These are phyloP conservation scores for Dactylellina leptospora DNA, from an alignment of 2,329 filamentous ascomycete species.

Conservation along the genomic window DNA sequence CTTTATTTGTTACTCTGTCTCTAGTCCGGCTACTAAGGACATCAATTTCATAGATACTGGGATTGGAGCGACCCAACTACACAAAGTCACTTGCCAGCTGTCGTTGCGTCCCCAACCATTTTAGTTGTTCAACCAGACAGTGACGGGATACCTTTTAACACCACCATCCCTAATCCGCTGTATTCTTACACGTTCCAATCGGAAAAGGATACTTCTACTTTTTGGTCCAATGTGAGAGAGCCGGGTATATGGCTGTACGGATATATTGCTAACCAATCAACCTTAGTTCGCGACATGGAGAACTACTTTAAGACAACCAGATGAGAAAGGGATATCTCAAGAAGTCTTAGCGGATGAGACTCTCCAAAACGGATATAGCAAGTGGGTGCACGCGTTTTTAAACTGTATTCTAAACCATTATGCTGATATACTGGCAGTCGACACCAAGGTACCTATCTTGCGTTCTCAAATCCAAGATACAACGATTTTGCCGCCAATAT, in stretches of 20 bases:
- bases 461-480: conserved; percentile 54
- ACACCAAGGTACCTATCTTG: conserved; percentile 55
- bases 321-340: conserved; percentile 9
- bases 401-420: too few relatives aligned
- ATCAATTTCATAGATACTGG: conserved; percentile 54
- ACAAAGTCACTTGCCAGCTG: conserved; percentile 49
- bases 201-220: conserved; percentile 26
- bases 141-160: conserved; percentile 24
- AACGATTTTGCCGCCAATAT: conserved; percentile 53
- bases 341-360: conserved; percentile 26
- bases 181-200: conserved; percentile 32
- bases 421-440: too few relatives aligned
- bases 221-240: conserved; percentile 24
- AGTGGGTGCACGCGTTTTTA: too few relatives aligned
- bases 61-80: conserved; percentile 55
- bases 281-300: conserved; percentile 42
- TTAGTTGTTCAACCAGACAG: conserved; percentile 47
- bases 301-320: conserved; percentile 35
- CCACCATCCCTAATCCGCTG: conserved; percentile 44
- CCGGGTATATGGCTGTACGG: too few relatives aligned
- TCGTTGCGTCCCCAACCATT: conserved; percentile 33
- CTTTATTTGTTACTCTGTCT: too few relatives aligned
- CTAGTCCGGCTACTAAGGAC: too few relatives aligned
- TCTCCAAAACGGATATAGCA: conserved; percentile 28
- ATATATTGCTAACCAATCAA: background rate